A percentile compares a stretch with the other conserved stretches of the same genome.
Evolutionary conservation across 139 green algal genomes (phyloP).

Genomic region (Penium margaritaceum): DNA sequence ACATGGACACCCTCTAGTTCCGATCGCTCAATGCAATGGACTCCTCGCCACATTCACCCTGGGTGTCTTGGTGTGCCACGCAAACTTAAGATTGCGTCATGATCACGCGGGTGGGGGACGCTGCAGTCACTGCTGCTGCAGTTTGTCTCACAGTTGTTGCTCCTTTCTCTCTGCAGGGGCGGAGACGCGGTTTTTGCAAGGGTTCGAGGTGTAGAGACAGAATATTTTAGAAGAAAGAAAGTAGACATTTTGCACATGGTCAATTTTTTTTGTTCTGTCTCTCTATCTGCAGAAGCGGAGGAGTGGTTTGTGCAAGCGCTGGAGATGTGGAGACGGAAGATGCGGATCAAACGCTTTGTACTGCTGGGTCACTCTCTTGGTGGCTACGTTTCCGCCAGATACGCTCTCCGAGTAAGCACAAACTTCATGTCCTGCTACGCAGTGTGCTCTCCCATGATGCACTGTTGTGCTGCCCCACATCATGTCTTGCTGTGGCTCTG

Average conservation of each 20-base stretch:
- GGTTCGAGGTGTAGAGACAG: neutral
- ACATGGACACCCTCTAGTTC: too few species aligned
- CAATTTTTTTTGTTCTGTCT: too few species aligned
- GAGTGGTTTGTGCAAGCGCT: conserved; percentile 36
- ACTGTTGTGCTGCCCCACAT: too few species aligned
- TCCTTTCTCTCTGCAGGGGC: neutral
- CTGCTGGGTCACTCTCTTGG: conserved; percentile 45
- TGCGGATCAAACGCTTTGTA: conserved; percentile 32
- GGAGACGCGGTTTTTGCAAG: neutral
- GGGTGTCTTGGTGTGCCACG: too few species aligned
- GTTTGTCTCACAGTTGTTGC: neutral
- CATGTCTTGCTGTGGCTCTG: too few species aligned
- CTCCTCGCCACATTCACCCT: too few species aligned
- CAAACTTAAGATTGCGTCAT: too few species aligned
- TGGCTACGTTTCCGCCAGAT: conserved; percentile 26
- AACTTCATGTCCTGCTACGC: too few species aligned
- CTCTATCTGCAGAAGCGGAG: conserved; percentile 32
- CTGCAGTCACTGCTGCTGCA: too few species aligned
- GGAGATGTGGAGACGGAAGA: conserved; percentile 37
- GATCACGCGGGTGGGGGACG: too few species aligned
- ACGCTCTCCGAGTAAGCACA: conserved; percentile 29
- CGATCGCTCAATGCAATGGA: too few species aligned
- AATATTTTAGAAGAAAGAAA: neutral
- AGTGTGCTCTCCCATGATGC: too few species aligned
- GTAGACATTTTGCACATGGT: neutral